These are phyloP conservation scores for Articulospora tetracladia DNA, from an alignment of 495 filamentous ascomycete genomes.

Conservation along the genomic window DNA sequence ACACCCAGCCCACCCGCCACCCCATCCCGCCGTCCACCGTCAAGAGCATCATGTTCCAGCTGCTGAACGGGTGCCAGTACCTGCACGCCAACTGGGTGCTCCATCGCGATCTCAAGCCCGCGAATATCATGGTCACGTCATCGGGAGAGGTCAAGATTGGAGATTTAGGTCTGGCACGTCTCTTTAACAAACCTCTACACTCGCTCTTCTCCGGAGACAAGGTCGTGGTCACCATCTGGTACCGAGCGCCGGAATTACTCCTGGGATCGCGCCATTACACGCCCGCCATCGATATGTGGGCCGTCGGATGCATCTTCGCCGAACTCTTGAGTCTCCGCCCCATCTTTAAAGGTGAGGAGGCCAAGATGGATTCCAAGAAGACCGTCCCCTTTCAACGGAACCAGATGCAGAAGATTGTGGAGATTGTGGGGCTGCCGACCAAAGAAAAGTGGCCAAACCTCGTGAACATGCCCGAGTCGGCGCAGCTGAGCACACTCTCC, in stretches of 20 bases:
- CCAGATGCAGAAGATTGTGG: conserved; percentile 98
- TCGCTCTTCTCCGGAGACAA: conserved; percentile 93
- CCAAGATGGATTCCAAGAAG: conserved; percentile 98
- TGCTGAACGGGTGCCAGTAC: conserved; percentile 91
- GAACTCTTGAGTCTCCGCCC: conserved; percentile 87
- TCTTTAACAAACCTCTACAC: conserved; percentile 91
- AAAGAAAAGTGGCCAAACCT: conserved; percentile 88
- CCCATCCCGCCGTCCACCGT: conserved; percentile 85
- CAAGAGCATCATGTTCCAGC: conserved; percentile 89
- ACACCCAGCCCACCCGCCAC: conserved; percentile 81
- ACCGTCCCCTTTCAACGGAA: conserved; percentile 96
- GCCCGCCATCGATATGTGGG: conserved; percentile 95
- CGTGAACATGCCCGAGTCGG: conserved; percentile 74
- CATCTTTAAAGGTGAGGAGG: conserved; percentile 98
- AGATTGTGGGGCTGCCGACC: conserved; percentile 85
- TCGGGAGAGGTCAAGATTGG: conserved; percentile 87
- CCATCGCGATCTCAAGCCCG: conserved; percentile 94
- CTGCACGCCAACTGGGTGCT: conserved; percentile 96
- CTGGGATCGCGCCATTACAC: conserved; percentile 92
- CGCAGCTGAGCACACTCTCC: conserved; percentile 63
- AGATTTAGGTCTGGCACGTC: conserved; percentile 83
- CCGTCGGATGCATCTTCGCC: conserved; percentile 96
- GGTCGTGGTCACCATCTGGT: conserved; percentile 99
- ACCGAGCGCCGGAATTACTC: conserved; percentile 90
- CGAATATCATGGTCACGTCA: conserved; percentile 98